These are phyloP conservation scores for Cystobasidium onofrii DNA, from an alignment of 768 basidiomycete genomes.

Conservation along the genomic window DNA sequence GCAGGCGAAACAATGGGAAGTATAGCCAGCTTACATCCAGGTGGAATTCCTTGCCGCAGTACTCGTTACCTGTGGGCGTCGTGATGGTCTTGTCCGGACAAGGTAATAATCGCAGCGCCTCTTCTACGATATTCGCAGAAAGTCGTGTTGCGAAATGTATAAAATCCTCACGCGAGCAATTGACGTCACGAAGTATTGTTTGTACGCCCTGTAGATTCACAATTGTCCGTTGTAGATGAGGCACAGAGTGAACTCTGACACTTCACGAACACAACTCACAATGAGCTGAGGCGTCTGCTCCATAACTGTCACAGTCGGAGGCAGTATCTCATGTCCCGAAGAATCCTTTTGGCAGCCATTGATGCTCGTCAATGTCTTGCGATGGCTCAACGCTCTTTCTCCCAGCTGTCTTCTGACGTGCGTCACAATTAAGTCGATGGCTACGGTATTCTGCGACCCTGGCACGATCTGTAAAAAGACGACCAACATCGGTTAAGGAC, in stretches of 20 bases:
- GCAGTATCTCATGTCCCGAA: slow-evolving; percentile 30
- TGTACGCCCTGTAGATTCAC: slow-evolving; percentile 62
- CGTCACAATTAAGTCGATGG: slow-evolving; percentile 84
- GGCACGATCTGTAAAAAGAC: slow-evolving; percentile 90
- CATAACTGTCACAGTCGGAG: slow-evolving; percentile 56
- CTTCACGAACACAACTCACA: too few species aligned
- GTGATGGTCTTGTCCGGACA: slow-evolving; percentile 52
- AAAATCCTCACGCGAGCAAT: slow-evolving; percentile 72
- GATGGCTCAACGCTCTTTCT: slow-evolving; percentile 63
- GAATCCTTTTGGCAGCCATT: background rate
- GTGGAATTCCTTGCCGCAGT: slow-evolving; percentile 57
- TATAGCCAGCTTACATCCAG: slow-evolving; percentile 51
- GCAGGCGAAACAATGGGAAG: too few species aligned
- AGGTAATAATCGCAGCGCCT: slow-evolving; percentile 74
- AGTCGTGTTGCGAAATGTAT: slow-evolving; percentile 85
- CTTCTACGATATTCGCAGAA: slow-evolving; percentile 73
- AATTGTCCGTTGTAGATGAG: background rate
- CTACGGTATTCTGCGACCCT: slow-evolving; percentile 76
- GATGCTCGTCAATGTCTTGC: slow-evolving; percentile 6
- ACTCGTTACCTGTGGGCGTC: slow-evolving; percentile 57
- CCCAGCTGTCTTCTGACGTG: slow-evolving; percentile 78
- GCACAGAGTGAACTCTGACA: background rate
- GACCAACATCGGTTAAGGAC: too few species aligned
- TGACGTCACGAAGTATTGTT: slow-evolving; percentile 68
- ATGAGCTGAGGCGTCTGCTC: slow-evolving; percentile 70